Evolutionary conservation across 2,329 filamentous ascomycete genomes (phyloP), one percentile per base, ranked within the genome.

Genomic region (Trichophyton equinum): DNA sequence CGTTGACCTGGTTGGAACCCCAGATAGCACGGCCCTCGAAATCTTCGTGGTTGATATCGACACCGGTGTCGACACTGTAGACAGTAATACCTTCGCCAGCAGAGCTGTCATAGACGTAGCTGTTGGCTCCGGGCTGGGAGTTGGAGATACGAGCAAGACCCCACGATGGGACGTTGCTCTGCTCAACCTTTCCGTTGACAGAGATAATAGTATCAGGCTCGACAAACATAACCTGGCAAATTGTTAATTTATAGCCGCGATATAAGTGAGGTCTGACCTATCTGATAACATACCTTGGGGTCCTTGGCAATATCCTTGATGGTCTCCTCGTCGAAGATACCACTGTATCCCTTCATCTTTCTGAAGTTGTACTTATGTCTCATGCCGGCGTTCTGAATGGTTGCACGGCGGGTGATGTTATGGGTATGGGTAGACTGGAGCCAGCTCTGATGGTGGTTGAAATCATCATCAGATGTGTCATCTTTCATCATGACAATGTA

Each of bases 41-140:
- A 40, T 75, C 71, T 11, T 64, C 4, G 60, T 75, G 71, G 1
- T 61, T 56, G n/a, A 65, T 66, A 46, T 72, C 69, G 63, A 75
- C 71, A 30, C 73, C 73, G 13, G 68, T 73, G 63, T 76, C 74
- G 40, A 75, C 68, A 7, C 73, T 67, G 38, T 76, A 75, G 30
- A 68, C 68, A 44, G 68, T 71, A 47, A 70, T 70, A 42, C 69
- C 73, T 8, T 68, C 62, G 36, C 74, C 73, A n/a, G 71, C 72
- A 49, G 63, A 67, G 15, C 65, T 65, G 63, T 76, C 73, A 55
- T 74, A 75, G 47, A 68, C 62, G 61, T 75, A 75, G 62, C 67
- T 63, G 22, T 65, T 68, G 63, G 63, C 62, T 20, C 64, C 62
- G 2, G 62, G 9, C 4, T 60, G 62, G 33, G 59, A 64, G 63